A percentile compares a stretch with the other conserved stretches of the same genome.
phyloP scores from a whole-genome alignment of 306 rosid genomes.

The Vigna unguiculata region DNA sequence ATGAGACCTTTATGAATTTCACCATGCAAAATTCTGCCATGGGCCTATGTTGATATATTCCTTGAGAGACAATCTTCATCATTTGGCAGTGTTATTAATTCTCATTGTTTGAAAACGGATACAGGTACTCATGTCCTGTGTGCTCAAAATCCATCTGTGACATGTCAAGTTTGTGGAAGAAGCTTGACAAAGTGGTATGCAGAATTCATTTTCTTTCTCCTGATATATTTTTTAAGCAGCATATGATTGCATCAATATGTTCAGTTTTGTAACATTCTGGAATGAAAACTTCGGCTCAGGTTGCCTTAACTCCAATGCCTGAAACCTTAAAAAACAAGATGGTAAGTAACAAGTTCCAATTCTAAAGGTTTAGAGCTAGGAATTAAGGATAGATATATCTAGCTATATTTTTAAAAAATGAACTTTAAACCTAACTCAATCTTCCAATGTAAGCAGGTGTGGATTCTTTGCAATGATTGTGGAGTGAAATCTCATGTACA shows the following conservation, averaged over 20 bases:
- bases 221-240: neutral
- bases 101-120: constrained; percentile 29
- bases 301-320: constrained; percentile 78
- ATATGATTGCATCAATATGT: neutral
- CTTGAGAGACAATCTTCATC: constrained; percentile 1
- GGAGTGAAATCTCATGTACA: constrained; percentile 62
- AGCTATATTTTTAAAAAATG: neutral
- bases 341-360: constrained; percentile 47
- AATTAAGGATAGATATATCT: neutral
- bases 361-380: neutral
- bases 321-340: constrained; percentile 57
- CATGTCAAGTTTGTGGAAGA: constrained; percentile 68
- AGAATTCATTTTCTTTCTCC: neutral
- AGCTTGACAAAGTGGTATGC: constrained; percentile 73
- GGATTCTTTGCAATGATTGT: constrained; percentile 87
- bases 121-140: constrained; percentile 76
- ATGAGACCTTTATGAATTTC: neutral
- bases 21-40: constrained; percentile 11
- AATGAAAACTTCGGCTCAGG: constrained; percentile 46
- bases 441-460: constrained; percentile 52
- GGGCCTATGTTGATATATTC: neutral
- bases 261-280: constrained; percentile 31
- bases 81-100: neutral
- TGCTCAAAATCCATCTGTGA: constrained; percentile 79
- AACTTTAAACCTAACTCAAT: too few relatives aligned